phyloP scores from a whole-genome alignment of 2,329 filamentous ascomycete genomes.

The Arachnomyces sp. region DNA sequence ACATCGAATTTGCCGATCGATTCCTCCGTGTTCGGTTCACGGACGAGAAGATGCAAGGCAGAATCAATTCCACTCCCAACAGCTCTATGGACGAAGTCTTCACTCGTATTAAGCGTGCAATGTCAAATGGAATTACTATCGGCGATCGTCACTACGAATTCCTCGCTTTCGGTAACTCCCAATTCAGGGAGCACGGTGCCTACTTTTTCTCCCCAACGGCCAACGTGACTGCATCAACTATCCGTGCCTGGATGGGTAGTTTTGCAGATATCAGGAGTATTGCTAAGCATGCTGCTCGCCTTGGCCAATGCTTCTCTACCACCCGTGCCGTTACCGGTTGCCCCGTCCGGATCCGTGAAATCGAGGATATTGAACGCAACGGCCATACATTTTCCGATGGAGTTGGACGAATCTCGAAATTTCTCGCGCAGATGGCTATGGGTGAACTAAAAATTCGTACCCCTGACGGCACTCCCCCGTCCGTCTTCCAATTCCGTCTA shows the following conservation, averaged over 20 bases:
- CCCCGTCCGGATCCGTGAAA: constrained; percentile 48
- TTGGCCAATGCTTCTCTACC: constrained; percentile 94
- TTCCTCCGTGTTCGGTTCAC: constrained; percentile 87
- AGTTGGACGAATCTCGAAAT: constrained; percentile 80
- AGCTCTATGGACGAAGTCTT: constrained; percentile 62
- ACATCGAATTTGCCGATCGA: constrained; percentile 58
- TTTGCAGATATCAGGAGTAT: constrained; percentile 73
- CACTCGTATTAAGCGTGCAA: constrained; percentile 59
- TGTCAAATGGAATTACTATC: constrained; percentile 71
- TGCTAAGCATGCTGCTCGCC: constrained; percentile 80
- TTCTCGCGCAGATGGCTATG: constrained; percentile 65
- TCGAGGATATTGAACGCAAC: constrained; percentile 62
- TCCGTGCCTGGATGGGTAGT: constrained; percentile 78
- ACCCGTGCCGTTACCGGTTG: constrained; percentile 65
- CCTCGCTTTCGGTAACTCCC: constrained; percentile 89
- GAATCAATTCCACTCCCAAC: constrained; percentile 50
- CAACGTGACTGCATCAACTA: constrained; percentile 61
- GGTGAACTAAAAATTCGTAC: constrained; percentile 57
- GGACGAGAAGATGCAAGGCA: constrained; percentile 62
- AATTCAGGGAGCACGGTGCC: constrained; percentile 82
- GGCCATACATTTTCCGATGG: constrained; percentile 78
- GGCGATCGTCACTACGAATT: constrained; percentile 80
- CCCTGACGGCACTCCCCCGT: constrained; percentile 53
- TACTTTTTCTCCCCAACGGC: constrained; percentile 80
- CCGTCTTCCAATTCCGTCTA: constrained; percentile 83